Conservation (phyloP, 1,284 basidiomycete genomes). For the Gymnopus androsaceus region DNA sequence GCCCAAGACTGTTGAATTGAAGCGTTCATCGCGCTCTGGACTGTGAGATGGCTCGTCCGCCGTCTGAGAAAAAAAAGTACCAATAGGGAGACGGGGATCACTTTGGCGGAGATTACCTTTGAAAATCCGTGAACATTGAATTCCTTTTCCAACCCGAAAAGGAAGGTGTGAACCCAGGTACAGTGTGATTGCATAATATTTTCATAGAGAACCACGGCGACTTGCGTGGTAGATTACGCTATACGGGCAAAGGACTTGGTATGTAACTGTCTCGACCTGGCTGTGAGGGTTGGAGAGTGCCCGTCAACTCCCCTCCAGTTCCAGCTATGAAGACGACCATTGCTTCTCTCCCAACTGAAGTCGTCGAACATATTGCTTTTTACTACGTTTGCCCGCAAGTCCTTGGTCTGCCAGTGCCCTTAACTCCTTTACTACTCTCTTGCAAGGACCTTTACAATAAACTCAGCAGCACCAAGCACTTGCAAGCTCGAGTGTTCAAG, state of each 20-base stretch:
- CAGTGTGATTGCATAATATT: not conserved
- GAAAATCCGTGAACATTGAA: not conserved
- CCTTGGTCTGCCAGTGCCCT: constrained; percentile 40
- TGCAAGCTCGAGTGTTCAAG: constrained; percentile 64
- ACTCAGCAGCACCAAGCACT: constrained; percentile 37
- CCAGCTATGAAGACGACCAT: not conserved
- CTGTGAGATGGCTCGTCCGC: too few species aligned
- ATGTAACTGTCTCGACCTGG: constrained; percentile 1
- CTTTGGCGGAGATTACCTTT: constrained; percentile 1
- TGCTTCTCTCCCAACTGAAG: constrained; percentile 54
- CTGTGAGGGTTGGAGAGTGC: not conserved
- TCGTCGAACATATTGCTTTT: constrained; percentile 59
- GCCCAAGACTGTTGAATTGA: too few species aligned
- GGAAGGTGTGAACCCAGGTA: not conserved
- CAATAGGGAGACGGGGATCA: not conserved
- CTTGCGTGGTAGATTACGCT: constrained; percentile 2
- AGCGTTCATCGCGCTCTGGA: too few species aligned
- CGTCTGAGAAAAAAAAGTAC: not conserved
- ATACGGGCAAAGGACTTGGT: not conserved
- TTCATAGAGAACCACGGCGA: not conserved
- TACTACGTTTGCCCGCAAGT: constrained; percentile 43
- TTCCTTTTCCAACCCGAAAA: too few species aligned
- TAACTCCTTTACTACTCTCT: constrained; percentile 53
- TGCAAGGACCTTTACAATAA: constrained; percentile 43
- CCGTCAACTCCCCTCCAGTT: too few species aligned